Evolutionary conservation across 2,329 filamentous ascomycete species (phyloP).

Genomic region (Fusarium ambrosium): DNA sequence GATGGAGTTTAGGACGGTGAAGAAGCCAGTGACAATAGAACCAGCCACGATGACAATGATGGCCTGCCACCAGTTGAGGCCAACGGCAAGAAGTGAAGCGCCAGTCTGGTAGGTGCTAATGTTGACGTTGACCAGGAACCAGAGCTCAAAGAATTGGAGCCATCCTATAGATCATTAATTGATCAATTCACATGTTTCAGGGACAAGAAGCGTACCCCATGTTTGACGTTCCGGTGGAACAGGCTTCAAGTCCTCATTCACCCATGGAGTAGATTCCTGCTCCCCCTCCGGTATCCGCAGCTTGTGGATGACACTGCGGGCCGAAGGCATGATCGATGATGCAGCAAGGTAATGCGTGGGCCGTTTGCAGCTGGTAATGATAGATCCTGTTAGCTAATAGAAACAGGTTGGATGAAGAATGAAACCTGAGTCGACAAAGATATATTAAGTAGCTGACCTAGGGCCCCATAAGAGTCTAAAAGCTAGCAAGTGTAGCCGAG

Average conservation of each 20-base stretch:
- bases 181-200: background rate
- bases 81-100: conserved; percentile 7
- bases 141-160: background rate
- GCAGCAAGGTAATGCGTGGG: background rate
- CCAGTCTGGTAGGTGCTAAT: conserved; percentile 2
- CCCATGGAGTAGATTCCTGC: conserved; percentile 6
- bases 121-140: background rate
- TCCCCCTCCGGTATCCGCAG: background rate
- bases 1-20: background rate
- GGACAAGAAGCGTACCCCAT: background rate
- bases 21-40: background rate
- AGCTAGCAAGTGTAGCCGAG: background rate
- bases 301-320: background rate
- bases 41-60: background rate
- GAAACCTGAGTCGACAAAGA: background rate
- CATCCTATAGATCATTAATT: background rate
- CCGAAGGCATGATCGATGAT: background rate
- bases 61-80: conserved; percentile 7
- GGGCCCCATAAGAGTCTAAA: background rate
- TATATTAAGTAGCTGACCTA: background rate
- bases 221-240: background rate
- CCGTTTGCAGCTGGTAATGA: background rate
- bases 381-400: background rate
- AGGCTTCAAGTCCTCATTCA: conserved; percentile 5
- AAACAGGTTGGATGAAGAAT: background rate